A percentile compares a stretch with the other conserved stretches of the same genome.
These are phyloP conservation scores for Penicillium sp. DNA, from an alignment of 2,329 filamentous ascomycete species.

Conservation along the genomic window DNA sequence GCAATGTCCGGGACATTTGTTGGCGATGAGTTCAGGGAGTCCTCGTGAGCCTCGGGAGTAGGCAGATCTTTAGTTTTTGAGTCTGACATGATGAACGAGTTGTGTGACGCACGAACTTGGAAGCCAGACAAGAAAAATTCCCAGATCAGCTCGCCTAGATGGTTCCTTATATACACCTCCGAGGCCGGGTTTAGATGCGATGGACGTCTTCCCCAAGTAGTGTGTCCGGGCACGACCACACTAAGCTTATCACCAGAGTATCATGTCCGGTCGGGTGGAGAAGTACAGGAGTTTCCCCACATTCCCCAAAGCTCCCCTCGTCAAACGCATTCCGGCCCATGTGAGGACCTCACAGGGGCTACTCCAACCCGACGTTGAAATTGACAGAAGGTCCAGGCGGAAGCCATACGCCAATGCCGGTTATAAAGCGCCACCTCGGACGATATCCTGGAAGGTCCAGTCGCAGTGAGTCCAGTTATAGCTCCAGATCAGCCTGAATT, in stretches of 20 bases:
- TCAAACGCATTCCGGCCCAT: background rate
- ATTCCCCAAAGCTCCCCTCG: background rate
- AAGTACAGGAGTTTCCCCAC: background rate
- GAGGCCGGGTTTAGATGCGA: background rate
- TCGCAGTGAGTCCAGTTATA: background rate
- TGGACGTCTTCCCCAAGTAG: background rate
- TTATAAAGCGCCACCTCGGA: too few relatives aligned
- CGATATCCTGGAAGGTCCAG: background rate
- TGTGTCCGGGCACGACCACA: background rate
- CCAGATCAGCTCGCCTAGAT: background rate
- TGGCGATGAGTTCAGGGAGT: background rate
- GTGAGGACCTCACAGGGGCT: background rate
- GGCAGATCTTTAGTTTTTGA: background rate
- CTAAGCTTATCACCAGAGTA: slow-evolving; percentile 6
- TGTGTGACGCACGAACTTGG: too few relatives aligned
- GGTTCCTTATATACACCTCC: background rate
- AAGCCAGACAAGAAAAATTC: background rate
- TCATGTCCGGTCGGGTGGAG: background rate
- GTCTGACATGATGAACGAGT: background rate
- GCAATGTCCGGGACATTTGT: slow-evolving; percentile 17
- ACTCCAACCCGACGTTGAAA: background rate
- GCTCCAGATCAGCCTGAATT: background rate
- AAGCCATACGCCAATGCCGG: background rate
- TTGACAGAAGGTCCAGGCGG: slow-evolving; percentile 2
- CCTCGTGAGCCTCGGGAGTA: background rate